Base-by-base conservation (phyloP, 257 asterid genomes). In the Solanum pinnatisectum region DNA sequence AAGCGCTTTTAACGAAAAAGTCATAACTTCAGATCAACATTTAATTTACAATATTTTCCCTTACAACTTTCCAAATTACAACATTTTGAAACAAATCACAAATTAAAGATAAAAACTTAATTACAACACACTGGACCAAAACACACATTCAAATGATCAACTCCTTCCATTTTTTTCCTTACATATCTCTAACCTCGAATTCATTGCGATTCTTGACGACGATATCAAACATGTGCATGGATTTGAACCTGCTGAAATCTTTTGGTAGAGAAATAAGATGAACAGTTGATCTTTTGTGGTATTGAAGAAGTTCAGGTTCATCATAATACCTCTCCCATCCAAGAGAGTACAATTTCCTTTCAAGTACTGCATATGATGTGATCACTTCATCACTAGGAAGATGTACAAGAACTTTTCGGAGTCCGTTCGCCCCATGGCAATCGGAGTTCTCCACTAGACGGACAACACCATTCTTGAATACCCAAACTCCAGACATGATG, bases 271-370 rank as follows among this genome's bases (percentile, higher is more conserved):
- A 92, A 68, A 92, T 92, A 67, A 92, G 94, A 86, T 92, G 91
- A 13, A 91, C 89, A 0, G 94, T 91, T n/a, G 91, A 91, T 60
- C 93, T 85, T 84, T 92, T 92, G 67, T 92, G 94, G 88, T 88
- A 92, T 42, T 92, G 94, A 56, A 91, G 91, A 25, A 92, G 92
- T 11, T 90, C 92, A 10, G 92, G 93, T 65, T 92, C 94, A 39
- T 91, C 93, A 67, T 92, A 90, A 7, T 92, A 92, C 81, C 94
- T 91, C 87, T 92, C 94, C 94, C 94, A 92, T 12, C 94, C 94
- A 15, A 92, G 89, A 1, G 89, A 79, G 5, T 74, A 8, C 14
- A 92, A 74, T 67, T 91, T 92, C 25, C 87, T 86, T 71, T 92
- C 94, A 14, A 92, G 93, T 35, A 90, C 76, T 8, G 87, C 87